A percentile compares a stretch with the other conserved stretches of the same genome.
Conservation (phyloP, 768 basidiomycete genomes). For the Mycena kentingensis region DNA sequence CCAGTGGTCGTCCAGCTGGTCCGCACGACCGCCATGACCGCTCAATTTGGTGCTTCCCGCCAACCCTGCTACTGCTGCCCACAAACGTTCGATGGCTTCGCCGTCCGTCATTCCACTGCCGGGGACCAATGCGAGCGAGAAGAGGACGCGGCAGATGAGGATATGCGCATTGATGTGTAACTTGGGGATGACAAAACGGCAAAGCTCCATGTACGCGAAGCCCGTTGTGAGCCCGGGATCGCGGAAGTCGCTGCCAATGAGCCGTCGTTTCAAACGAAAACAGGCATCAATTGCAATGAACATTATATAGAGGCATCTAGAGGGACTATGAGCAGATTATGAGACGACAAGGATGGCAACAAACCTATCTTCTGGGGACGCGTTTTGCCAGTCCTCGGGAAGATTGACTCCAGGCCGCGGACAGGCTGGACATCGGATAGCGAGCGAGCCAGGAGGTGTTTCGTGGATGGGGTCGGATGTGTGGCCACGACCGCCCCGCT, state of each 20-base stretch:
- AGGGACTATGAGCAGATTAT: neutral
- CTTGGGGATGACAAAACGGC: constrained; percentile 30
- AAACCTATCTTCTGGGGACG: constrained; percentile 17
- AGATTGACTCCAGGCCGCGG: constrained; percentile 36
- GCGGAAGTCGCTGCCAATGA: neutral
- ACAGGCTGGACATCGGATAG: constrained; percentile 37
- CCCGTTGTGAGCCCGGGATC: neutral
- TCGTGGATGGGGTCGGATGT: constrained; percentile 18
- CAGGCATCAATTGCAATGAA: constrained; percentile 25
- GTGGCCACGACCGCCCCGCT: constrained; percentile 29
- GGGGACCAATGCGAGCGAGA: constrained; percentile 25
- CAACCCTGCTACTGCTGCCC: constrained; percentile 30
- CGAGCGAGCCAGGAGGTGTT: constrained; percentile 30
- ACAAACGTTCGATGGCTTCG: constrained; percentile 35
- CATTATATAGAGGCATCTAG: constrained; percentile 29
- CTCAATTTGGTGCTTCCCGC: constrained; percentile 37
- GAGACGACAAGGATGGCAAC: neutral
- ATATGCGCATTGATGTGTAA: constrained; percentile 33
- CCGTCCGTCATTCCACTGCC: constrained; percentile 37
- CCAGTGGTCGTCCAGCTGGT: constrained; percentile 7
- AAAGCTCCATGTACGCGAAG: constrained; percentile 6
- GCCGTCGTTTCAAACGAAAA: constrained; percentile 24
- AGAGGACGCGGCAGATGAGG: constrained; percentile 23
- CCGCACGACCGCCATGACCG: constrained; percentile 33
- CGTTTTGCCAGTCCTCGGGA: constrained; percentile 26